These are phyloP conservation scores for Mycena crocata DNA, from an alignment of 768 basidiomycete genomes.

Conservation along the genomic window DNA sequence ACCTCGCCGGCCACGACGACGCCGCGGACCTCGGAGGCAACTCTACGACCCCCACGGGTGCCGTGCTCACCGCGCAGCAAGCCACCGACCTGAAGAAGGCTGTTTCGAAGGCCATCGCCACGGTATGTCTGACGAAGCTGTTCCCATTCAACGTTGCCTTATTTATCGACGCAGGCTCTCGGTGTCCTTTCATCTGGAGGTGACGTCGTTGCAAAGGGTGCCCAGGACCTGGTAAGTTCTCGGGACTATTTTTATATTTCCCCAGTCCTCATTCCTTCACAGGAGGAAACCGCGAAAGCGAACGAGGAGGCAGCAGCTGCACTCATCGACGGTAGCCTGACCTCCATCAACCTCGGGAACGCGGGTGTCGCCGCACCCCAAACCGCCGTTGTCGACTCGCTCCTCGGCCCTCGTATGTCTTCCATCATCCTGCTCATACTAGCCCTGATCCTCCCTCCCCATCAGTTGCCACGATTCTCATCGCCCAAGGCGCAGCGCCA, in stretches of 20 bases:
- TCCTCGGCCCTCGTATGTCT: conserved; percentile 35
- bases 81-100: conserved; percentile 40
- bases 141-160: neutral
- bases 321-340: conserved; percentile 30
- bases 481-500: neutral
- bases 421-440: too few species aligned
- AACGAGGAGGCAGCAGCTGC: conserved; percentile 33
- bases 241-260: neutral
- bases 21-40: conserved; percentile 35
- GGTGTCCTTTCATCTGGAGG: conserved; percentile 24
- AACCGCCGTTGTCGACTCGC: conserved; percentile 36
- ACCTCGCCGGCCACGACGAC: conserved; percentile 38
- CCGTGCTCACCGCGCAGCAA: conserved; percentile 34
- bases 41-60: conserved; percentile 31
- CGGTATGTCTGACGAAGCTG: conserved; percentile 17
- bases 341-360: conserved; percentile 39
- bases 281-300: conserved; percentile 30
- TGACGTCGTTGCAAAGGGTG: conserved; percentile 13
- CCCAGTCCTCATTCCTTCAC: neutral
- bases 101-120: conserved; percentile 33
- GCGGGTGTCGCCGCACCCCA: conserved; percentile 36
- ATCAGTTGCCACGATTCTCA: neutral
- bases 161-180: conserved; percentile 12
- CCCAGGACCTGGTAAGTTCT: neutral
- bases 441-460: neutral